These are phyloP conservation scores for Wickerhamomyces pijperi DNA, from an alignment of 805 yeast genomes.

Conservation along the genomic window DNA sequence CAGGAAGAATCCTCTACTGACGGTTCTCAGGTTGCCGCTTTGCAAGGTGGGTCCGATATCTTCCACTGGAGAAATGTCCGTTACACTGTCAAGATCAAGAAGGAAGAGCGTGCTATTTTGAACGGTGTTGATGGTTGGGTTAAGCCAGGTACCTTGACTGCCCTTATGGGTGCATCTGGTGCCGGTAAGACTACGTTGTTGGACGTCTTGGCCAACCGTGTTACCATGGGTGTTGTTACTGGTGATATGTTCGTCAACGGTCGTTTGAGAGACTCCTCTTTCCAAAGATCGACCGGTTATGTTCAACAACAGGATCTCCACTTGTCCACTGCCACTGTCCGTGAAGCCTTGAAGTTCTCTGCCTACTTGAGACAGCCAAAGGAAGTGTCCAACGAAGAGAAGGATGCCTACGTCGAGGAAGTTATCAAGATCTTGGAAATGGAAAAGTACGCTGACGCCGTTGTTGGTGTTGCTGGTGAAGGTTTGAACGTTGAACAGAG, in stretches of 20 bases:
- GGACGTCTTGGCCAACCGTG: constrained; percentile 61
- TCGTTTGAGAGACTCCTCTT: constrained; percentile 43
- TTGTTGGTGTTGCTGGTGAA: constrained; percentile 67
- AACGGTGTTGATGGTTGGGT: constrained; percentile 72
- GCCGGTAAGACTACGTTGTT: constrained; percentile 73
- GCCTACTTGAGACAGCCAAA: constrained; percentile 60
- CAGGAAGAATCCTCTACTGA: constrained; percentile 5
- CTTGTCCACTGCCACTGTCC: constrained; percentile 51
- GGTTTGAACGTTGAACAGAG: constrained; percentile 56
- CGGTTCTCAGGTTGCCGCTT: constrained; percentile 16
- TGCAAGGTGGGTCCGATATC: constrained; percentile 32
- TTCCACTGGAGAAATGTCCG: constrained; percentile 74
- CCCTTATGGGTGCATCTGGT: constrained; percentile 70
- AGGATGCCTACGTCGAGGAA: constrained; percentile 54
- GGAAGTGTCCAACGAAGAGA: constrained; percentile 38
- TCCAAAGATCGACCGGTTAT: constrained; percentile 44
- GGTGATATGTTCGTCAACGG: constrained; percentile 64
- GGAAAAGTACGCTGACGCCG: constrained; percentile 55
- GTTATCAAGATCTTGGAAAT: constrained; percentile 53
- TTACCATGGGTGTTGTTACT: constrained; percentile 59
- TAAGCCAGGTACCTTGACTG: constrained; percentile 73
- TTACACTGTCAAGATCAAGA: constrained; percentile 55
- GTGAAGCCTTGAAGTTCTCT: constrained; percentile 59
- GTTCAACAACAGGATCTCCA: constrained; percentile 74
- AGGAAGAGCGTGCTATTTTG: constrained; percentile 48